These are phyloP conservation scores for Pythium myriotylum DNA, from an alignment of 352 stramenopile genomes.

Conservation along the genomic window DNA sequence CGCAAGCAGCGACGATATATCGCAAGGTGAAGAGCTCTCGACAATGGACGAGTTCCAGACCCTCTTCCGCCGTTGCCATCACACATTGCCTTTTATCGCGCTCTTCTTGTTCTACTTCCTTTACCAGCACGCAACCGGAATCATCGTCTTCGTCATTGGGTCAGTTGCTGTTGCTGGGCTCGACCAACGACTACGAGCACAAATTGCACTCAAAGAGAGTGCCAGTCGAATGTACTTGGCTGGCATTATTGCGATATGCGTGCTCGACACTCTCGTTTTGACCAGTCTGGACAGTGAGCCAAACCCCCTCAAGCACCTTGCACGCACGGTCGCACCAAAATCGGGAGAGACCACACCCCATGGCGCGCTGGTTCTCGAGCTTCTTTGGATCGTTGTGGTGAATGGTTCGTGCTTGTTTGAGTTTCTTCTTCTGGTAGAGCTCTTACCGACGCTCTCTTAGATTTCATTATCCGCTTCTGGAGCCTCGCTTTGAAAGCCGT, in stretches of 20 bases:
- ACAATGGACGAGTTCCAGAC: slow-evolving; percentile 62
- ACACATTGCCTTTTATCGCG: slow-evolving; percentile 72
- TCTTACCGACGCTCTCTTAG: slow-evolving; percentile 28
- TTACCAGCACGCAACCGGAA: slow-evolving; percentile 74
- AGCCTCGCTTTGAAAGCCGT: slow-evolving; percentile 64
- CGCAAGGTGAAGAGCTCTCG: slow-evolving; percentile 20
- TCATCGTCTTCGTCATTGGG: slow-evolving; percentile 66
- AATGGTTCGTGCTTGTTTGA: slow-evolving; percentile 47
- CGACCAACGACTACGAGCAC: slow-evolving; percentile 62
- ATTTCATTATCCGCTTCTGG: slow-evolving; percentile 70
- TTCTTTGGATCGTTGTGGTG: slow-evolving; percentile 77
- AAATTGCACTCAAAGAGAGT: slow-evolving; percentile 80
- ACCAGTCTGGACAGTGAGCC: slow-evolving; percentile 60
- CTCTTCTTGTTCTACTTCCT: slow-evolving; percentile 80
- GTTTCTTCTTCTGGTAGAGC: background rate
- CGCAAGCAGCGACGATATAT: slow-evolving; percentile 10
- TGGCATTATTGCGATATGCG: slow-evolving; percentile 56
- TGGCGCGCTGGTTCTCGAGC: slow-evolving; percentile 52
- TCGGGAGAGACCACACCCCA: slow-evolving; percentile 20
- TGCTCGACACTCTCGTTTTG: slow-evolving; percentile 61
- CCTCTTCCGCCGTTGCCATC: slow-evolving; percentile 68
- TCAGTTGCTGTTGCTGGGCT: slow-evolving; percentile 72
- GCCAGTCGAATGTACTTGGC: slow-evolving; percentile 54
- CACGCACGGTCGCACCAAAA: slow-evolving; percentile 31
- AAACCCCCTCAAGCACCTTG: slow-evolving; percentile 62